Evolutionary conservation across 2,329 filamentous ascomycete genomes (phyloP), one percentile per base, ranked within the genome.

Genomic region (Colletotrichum siamense): DNA sequence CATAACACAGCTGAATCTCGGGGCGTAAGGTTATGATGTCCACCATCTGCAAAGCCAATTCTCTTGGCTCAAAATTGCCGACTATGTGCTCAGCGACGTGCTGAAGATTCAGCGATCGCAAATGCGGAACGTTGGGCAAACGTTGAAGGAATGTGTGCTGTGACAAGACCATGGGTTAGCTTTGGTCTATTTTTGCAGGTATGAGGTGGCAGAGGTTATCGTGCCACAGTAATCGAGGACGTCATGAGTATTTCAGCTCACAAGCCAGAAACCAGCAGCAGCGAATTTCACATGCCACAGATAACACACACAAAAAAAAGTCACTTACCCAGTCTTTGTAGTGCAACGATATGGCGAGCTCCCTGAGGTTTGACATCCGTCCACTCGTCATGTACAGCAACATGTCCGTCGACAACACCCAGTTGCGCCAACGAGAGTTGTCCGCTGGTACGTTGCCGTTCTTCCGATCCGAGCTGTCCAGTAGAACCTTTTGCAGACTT

Each of bases 141-240:
- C 93, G 88, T 82, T 95, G 94, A 10, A 97, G 89, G 85, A 97
- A 95, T 78, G 91, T 93, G 84, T 97, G 95, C 94, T 95, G 78
- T 77, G 32, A 52, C 44, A 22, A 52, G 44, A 52, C 24, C 10
- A 32, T 63, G 32, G 78, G 66, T 72, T 71, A 71, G 61, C 79
- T 78, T 18, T 22, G 80, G 69, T 77, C 52, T 39, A 59, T 52
- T 16, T n/a, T 44, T 32, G 26, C 24, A 39, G 44, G 30, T 24
- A 24, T 22, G 61, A 22, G 16, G n/a, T 16, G 49, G 34, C 44
- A 52, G 26, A 16, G 32, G 26, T 32, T 28, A 49, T 16, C 44
- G n/a, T 59, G 64, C 8, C 32, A 44, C 70, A 74, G 34, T 39
- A 30, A 18, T 55, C 32, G 52, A 34, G 24, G n/a, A 52, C 44